A percentile compares a stretch with the other conserved stretches of the same genome.
phyloP scores from a whole-genome alignment of 306 rosid genomes.

The Cucurbita moschata region DNA sequence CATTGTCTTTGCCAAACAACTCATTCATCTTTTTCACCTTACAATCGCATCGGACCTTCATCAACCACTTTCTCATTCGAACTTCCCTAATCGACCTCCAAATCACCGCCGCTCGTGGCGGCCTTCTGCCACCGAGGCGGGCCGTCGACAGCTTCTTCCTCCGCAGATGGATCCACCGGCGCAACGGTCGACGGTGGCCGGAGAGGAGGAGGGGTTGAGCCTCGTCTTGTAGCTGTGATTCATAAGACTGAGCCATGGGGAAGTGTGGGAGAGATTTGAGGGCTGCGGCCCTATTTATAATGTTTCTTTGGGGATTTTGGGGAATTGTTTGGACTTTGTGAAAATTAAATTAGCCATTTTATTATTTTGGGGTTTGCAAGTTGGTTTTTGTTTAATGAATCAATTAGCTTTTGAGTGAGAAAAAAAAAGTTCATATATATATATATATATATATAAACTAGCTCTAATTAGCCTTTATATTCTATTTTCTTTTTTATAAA shows the following conservation, averaged over 20 bases:
- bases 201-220: background rate
- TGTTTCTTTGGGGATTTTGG: background rate
- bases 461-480: no score
- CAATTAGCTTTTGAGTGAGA: no score
- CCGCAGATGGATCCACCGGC: slow-evolving; percentile 17
- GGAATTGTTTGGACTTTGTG: background rate
- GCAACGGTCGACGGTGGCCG: slow-evolving; percentile 6
- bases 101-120: slow-evolving; percentile 18
- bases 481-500: no score
- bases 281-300: background rate
- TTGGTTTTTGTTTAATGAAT: no score
- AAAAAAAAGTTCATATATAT: no score
- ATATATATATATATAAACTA: no score
- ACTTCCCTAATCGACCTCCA: slow-evolving; percentile 13
- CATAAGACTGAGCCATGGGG: slow-evolving; percentile 23
- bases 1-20: slow-evolving; percentile 11
- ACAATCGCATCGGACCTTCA: slow-evolving; percentile 29
- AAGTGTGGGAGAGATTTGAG: background rate
- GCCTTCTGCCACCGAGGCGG: slow-evolving; percentile 37
- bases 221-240: slow-evolving; percentile 3
- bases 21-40: slow-evolving; percentile 33
- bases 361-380: no score
- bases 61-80: slow-evolving; percentile 26
- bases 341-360: background rate
- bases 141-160: slow-evolving; percentile 25